A percentile compares a stretch with the other conserved stretches of the same genome.
These are phyloP conservation scores for Nothomitra cinnamomea DNA, from an alignment of 2,329 filamentous ascomycete genomes.

Conservation along the genomic window DNA sequence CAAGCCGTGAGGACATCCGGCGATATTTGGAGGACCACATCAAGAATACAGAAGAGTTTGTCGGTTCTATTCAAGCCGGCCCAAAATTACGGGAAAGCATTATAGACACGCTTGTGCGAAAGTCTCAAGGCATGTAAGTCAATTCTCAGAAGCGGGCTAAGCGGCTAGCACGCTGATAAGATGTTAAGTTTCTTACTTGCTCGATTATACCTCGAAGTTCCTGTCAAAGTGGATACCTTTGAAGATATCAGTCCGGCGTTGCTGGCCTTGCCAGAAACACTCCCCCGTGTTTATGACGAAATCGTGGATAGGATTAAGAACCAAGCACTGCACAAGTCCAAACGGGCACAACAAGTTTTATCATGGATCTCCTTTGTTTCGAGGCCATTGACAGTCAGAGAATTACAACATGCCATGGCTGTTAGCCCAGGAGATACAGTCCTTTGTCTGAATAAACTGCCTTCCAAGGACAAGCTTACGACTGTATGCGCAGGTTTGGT, in stretches of 20 bases:
- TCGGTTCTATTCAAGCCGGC: not conserved
- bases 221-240: conserved; percentile 11
- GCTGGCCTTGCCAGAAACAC: conserved; percentile 10
- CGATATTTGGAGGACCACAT: too few species aligned
- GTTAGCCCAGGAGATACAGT: conserved; percentile 11
- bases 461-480: conserved; percentile 14
- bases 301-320: conserved; percentile 14
- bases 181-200: not conserved
- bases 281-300: conserved; percentile 13
- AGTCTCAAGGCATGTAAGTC: not conserved
- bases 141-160: too few species aligned
- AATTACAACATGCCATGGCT: conserved; percentile 14
- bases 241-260: conserved; percentile 11
- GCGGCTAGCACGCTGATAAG: too few species aligned
- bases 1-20: too few species aligned
- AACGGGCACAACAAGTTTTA: conserved; percentile 11
- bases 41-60: too few species aligned
- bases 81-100: not conserved
- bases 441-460: conserved; percentile 8
- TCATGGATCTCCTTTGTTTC: conserved; percentile 12
- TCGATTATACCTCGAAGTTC: conserved; percentile 10
- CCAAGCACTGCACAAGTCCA: conserved; percentile 14
- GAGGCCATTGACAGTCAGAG: conserved; percentile 11
- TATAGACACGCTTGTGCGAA: not conserved
- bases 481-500: conserved; percentile 27